Evolutionary conservation across 371 early-diverging fungal species (phyloP).

Genomic region (Mucor ambiguus): DNA sequence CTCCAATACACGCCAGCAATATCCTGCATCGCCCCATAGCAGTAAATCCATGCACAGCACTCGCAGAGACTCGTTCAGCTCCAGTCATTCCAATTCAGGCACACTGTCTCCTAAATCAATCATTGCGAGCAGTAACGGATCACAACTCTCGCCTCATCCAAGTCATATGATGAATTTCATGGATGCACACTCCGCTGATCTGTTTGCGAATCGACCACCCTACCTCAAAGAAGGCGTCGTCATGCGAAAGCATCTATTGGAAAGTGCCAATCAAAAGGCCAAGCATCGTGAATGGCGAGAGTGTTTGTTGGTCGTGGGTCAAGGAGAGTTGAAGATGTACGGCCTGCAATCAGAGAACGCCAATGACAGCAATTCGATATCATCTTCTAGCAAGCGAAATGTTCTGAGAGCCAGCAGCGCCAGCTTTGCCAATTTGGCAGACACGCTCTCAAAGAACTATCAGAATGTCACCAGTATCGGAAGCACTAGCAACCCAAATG

Average conservation of each 20-base stretch:
- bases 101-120: constrained; percentile 1
- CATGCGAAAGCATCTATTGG: constrained; percentile 84
- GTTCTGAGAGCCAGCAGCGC: constrained; percentile 32
- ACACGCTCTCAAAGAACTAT: constrained; percentile 27
- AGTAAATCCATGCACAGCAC: background rate
- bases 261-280: constrained; percentile 77
- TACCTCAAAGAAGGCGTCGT: constrained; percentile 77
- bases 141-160: constrained; percentile 20
- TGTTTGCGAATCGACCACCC: constrained; percentile 43
- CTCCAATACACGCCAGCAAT: constrained; percentile 10
- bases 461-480: background rate
- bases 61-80: constrained; percentile 24
- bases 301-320: constrained; percentile 70
- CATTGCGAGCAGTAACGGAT: constrained; percentile 12
- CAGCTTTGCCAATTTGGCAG: constrained; percentile 48
- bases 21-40: background rate
- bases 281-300: constrained; percentile 87
- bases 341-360: constrained; percentile 50
- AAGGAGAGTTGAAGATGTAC: constrained; percentile 81
- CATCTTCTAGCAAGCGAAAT: constrained; percentile 41
- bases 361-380: constrained; percentile 17
- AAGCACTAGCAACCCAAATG: background rate
- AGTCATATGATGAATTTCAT: constrained; percentile 31
- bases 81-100: constrained; percentile 16
- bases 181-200: constrained; percentile 18